Percentiles rank a stretch among this genome's conserved stretches.
These are phyloP conservation scores for Cyphellophora attinorum DNA, from an alignment of 2,329 filamentous ascomycete genomes.

Conservation along the genomic window DNA sequence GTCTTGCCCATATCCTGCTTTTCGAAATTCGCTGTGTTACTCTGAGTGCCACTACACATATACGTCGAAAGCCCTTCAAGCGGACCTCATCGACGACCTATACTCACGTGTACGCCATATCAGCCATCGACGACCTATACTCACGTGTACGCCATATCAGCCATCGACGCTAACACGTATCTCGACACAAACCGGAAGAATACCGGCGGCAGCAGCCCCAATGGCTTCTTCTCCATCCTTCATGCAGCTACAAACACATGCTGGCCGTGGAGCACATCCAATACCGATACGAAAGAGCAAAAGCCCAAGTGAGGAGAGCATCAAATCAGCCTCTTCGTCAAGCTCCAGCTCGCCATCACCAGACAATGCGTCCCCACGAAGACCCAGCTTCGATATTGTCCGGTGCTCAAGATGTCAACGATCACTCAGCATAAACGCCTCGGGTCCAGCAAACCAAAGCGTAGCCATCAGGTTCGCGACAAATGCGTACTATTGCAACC, in stretches of 20 bases:
- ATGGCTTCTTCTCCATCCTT: slow-evolving; percentile 15
- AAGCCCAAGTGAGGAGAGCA: slow-evolving; percentile 14
- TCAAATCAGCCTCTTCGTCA: slow-evolving; percentile 14
- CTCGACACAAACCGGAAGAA: too few species aligned
- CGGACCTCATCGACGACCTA: too few species aligned
- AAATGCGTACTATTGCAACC: slow-evolving; percentile 38
- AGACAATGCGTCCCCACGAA: slow-evolving; percentile 10
- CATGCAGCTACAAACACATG: slow-evolving; percentile 14
- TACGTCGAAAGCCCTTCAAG: too few species aligned
- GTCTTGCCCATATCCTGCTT: too few species aligned
- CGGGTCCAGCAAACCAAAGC: slow-evolving; percentile 20
- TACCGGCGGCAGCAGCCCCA: not conserved
- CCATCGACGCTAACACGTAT: too few species aligned
- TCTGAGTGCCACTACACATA: not conserved
- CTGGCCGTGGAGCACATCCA: slow-evolving; percentile 5
- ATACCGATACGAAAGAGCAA: slow-evolving; percentile 5
- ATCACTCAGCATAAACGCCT: slow-evolving; percentile 31
- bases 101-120: not conserved
- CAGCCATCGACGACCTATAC: not conserved
- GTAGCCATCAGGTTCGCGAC: slow-evolving; percentile 36
- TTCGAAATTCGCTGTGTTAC: too few species aligned
- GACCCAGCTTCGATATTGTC: slow-evolving; percentile 28
- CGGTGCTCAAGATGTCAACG: slow-evolving; percentile 40
- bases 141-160: not conserved
- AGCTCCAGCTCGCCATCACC: slow-evolving; percentile 1